Conservation (phyloP, 2,329 filamentous ascomycete genomes). For the Fulvia fulva region DNA sequence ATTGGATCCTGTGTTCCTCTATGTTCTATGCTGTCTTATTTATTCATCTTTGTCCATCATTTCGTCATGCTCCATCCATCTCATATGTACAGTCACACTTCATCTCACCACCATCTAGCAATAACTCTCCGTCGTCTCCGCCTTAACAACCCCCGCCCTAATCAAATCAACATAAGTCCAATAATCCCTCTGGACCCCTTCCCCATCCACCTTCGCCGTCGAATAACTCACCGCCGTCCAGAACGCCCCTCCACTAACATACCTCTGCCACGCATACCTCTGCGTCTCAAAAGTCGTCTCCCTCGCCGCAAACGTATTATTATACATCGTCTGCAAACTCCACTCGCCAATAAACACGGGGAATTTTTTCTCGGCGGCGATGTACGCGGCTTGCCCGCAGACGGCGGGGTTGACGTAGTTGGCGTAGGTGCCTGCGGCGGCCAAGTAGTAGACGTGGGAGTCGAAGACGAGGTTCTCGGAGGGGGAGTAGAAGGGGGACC, state of each 20-base stretch:
- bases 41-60: no score
- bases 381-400: constrained; percentile 26
- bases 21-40: no score
- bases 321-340: constrained; percentile 32
- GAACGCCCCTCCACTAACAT: constrained; percentile 29
- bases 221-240: constrained; percentile 9
- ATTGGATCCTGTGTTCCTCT: no score
- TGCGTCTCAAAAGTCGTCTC: constrained; percentile 33
- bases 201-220: constrained; percentile 9
- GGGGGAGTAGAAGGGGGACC: constrained; percentile 27
- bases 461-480: constrained; percentile 33
- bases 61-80: no score
- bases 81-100: no score
- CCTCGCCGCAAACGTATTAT: constrained; percentile 32
- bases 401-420: constrained; percentile 28
- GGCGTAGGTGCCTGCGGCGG: constrained; percentile 24
- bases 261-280: constrained; percentile 34
- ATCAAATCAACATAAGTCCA: constrained; percentile 5
- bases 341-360: constrained; percentile 37
- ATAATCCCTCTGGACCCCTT: constrained; percentile 13
- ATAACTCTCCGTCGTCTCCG: neutral
- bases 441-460: constrained; percentile 33
- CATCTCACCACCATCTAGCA: no score
- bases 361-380: constrained; percentile 27
- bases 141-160: neutral